Percentiles rank a stretch among this genome's conserved stretches.
These are phyloP conservation scores for Arabis hirsuta DNA, from an alignment of 345 rosid species.

Conservation along the genomic window DNA sequence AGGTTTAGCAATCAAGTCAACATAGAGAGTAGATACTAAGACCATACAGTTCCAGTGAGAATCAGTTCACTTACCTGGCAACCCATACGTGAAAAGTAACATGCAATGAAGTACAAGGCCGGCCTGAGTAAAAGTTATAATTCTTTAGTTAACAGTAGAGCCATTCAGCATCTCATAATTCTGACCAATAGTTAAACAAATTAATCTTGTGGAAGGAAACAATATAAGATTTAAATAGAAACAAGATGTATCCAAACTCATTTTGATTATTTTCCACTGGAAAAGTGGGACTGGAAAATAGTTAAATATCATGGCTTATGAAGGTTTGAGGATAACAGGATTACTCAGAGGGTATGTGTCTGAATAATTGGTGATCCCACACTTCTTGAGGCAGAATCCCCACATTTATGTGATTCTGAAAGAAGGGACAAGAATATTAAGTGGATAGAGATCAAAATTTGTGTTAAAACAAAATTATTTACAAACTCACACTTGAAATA, in stretches of 20 bases:
- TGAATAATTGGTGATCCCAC: slow-evolving; percentile 85
- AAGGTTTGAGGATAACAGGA: slow-evolving; percentile 38
- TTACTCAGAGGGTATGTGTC: slow-evolving; percentile 72
- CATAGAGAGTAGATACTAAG: slow-evolving; percentile 21
- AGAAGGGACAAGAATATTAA: slow-evolving; percentile 29
- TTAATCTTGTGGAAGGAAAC: slow-evolving; percentile 9
- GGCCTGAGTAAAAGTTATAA: slow-evolving; percentile 61
- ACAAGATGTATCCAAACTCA: slow-evolving; percentile 27
- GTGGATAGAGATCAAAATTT: slow-evolving; percentile 5
- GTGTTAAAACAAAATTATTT: background rate
- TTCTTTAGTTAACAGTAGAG: slow-evolving; percentile 25
- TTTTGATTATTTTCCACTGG: background rate
- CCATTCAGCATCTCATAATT: slow-evolving; percentile 17
- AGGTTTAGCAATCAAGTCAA: slow-evolving; percentile 17
- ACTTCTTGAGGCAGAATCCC: slow-evolving; percentile 77
- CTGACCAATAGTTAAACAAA: slow-evolving; percentile 16
- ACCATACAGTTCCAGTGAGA: slow-evolving; percentile 24
- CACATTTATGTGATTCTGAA: slow-evolving; percentile 58
- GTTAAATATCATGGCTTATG: slow-evolving; percentile 20
- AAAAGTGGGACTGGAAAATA: slow-evolving; percentile 28
- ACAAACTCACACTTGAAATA: slow-evolving; percentile 62
- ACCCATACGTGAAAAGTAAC: slow-evolving; percentile 80
- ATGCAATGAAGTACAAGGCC: slow-evolving; percentile 73
- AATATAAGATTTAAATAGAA: background rate
- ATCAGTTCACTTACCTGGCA: slow-evolving; percentile 71